Conservation (phyloP, 768 basidiomycete genomes). For the Auriculariales sp. region DNA sequence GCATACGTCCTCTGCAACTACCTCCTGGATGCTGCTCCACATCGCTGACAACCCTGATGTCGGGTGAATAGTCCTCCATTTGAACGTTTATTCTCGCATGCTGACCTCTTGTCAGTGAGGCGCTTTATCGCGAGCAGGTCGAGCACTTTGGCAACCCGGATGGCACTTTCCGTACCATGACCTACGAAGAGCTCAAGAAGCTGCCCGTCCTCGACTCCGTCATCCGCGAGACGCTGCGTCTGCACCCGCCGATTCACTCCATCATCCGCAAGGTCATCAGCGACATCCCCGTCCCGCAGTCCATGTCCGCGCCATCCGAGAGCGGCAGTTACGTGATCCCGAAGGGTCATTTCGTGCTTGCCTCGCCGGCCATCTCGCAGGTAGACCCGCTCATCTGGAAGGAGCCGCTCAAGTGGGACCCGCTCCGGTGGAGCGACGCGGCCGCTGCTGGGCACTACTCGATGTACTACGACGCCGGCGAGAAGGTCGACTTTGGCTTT, state of each 20-base stretch:
- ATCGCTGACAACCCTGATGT: conserved; percentile 62
- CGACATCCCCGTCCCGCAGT: conserved; percentile 67
- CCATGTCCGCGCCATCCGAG: conserved; percentile 65
- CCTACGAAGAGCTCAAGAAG: conserved; percentile 72
- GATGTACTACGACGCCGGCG: conserved; percentile 56
- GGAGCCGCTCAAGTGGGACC: conserved; percentile 58
- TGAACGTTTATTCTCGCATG: background rate
- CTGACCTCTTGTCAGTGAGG: conserved; percentile 35
- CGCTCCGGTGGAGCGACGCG: conserved; percentile 77
- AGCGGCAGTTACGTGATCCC: conserved; percentile 73
- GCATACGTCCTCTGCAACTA: conserved; percentile 89
- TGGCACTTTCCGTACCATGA: conserved; percentile 64
- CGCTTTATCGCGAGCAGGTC: conserved; percentile 82
- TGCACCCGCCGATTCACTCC: conserved; percentile 93
- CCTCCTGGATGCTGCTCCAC: conserved; percentile 83
- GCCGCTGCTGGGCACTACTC: conserved; percentile 47
- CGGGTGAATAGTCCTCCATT: conserved; percentile 34
- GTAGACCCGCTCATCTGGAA: conserved; percentile 77
- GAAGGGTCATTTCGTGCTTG: conserved; percentile 78
- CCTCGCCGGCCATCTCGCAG: conserved; percentile 78
- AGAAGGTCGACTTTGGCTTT: conserved; percentile 94
- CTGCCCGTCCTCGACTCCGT: conserved; percentile 76
- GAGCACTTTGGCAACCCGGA: conserved; percentile 54
- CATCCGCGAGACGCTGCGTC: conserved; percentile 85
- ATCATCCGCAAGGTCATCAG: conserved; percentile 83